phyloP scores from a whole-genome alignment of 1,139 yeast species.

The Candida freyschussii region DNA sequence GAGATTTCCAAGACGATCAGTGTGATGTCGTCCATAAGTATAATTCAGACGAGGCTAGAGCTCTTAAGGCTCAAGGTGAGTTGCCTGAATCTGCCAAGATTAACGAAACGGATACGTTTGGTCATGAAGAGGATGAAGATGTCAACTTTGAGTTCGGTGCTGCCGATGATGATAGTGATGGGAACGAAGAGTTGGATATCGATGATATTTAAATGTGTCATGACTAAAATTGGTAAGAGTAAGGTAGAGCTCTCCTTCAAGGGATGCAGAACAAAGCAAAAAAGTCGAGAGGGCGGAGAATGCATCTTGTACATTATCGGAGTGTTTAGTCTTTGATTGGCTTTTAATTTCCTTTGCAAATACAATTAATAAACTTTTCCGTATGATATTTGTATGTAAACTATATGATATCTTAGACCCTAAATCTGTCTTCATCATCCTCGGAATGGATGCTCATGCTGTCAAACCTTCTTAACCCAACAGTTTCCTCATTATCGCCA shows the following conservation, averaged over 20 bases:
- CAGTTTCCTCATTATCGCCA: constrained; percentile 43
- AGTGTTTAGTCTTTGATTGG: no score
- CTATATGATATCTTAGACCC: constrained; percentile 13
- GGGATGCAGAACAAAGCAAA: no score
- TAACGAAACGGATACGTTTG: constrained; percentile 96
- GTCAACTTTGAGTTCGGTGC: constrained; percentile 98
- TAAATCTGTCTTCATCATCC: constrained; percentile 30
- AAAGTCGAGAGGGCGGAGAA: no score
- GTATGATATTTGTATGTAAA: no score
- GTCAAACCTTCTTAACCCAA: constrained; percentile 58
- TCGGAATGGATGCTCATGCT: constrained; percentile 47
- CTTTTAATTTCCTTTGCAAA: no score
- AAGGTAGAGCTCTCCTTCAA: no score
- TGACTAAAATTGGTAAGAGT: no score
- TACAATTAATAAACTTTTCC: no score
- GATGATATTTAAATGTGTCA: constrained; percentile 69
- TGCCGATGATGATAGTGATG: constrained; percentile 78
- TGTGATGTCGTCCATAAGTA: constrained; percentile 98
- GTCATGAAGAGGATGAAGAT: constrained; percentile 95
- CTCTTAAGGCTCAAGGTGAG: constrained; percentile 93
- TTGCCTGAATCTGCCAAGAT: constrained; percentile 95
- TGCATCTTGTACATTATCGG: no score
- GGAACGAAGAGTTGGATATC: constrained; percentile 68
- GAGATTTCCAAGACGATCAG: constrained; percentile 98
- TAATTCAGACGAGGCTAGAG: constrained; percentile 97